Base-by-base conservation (phyloP, 2,329 filamentous ascomycete species). In the Alternaria arborescens region DNA sequence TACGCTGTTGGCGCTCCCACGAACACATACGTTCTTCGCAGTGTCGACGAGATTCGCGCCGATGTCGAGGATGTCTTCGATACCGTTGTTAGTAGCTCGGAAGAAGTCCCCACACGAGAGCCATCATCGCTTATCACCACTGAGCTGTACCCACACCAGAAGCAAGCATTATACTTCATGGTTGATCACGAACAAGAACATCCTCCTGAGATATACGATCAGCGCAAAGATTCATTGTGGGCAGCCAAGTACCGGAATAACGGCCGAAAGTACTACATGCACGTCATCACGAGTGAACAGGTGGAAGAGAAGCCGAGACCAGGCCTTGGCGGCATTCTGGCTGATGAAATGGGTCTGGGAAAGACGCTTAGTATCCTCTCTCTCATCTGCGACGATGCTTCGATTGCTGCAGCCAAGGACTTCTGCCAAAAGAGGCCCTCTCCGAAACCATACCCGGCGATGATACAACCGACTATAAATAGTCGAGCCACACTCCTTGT, bases 21-120 rank as follows among this genome's bases (percentile, higher is more conserved):
- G 24, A 62, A 46, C 42, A 69, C 58, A 58, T 73, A 67, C 38
- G 65, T 67, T 5, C 36, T 72, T 18, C 67, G 70, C 28, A 69
- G 67, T 16, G 88, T 89, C 0, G 94, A 98, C 70, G 93, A 98
- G 78, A 90, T 97, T 60, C 90, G 91, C 10, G 89, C 88, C 64
- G 93, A 97, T 58, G 91, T 97, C 22, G 87, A 92, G 77, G 89
- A 88, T 42, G 92, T 98, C 74, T 97, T 99, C 71, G 93, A 97
- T 79, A 90, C 89, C 8, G 86, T 97, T 40, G 87, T 89, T 26
- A 89, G 89, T 69, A 88, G 86, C 10, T 67, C 70, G 12, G 91
- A 96, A 57, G 88, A 92, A 61, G 81, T 98, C 7, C 91, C 91
- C 0, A 86, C 89, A 66, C 88, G 90, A 81, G 88, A 94, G 4